Base-by-base conservation (phyloP, 2,329 filamentous ascomycete species). In the Aspergillus neoniger region DNA sequence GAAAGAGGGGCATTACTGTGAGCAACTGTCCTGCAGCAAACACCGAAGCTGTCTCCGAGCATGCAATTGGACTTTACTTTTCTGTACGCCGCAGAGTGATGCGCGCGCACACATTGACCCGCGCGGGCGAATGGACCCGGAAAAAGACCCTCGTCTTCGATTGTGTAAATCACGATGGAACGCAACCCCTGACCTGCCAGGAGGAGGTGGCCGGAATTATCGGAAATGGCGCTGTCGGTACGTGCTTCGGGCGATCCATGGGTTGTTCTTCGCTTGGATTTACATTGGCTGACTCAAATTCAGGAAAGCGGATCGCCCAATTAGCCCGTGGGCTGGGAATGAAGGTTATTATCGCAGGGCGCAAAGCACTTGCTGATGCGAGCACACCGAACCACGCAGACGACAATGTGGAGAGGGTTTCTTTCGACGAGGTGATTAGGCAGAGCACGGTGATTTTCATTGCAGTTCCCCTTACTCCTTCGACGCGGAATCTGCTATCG, bases 201-300 rank as follows among this genome's bases (percentile, higher is more conserved):
- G 81, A 84, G 58, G 82, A 84, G 69, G 75, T 78, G 3, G 67
- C 82, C 63, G 82, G 80, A 1, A 75, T 84, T 58, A 70, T 84
- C 55, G 82, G 82, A 1, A 83, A 83, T 68, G 82, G 82, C 1
- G 73, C 74, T 15, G 70, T 84, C 36, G 82, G 81, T 72, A 47
- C 61, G 65, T 62, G 10, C 17, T 32, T 8, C n/a, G 17, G 15
- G 15, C 19, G 38, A 14, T n/a, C 32, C 17, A 9, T 23, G 30
- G 43, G 4, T 10, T 15, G 14, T 7, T 7, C 9, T 7, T 41
- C 8, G 19, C 14, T 19, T 44, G 19, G 19, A 44, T 21, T 14
- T 6, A n/a, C 12, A 12, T n/a, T 28, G 12, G 43, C 60, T 63
- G 36, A 64, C 39, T 15, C 39, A 12, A 12, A 32, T 17, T 39